Conservation (phyloP, 192 early-diverging fungal species). For the Phlyctochytrium bullatum region DNA sequence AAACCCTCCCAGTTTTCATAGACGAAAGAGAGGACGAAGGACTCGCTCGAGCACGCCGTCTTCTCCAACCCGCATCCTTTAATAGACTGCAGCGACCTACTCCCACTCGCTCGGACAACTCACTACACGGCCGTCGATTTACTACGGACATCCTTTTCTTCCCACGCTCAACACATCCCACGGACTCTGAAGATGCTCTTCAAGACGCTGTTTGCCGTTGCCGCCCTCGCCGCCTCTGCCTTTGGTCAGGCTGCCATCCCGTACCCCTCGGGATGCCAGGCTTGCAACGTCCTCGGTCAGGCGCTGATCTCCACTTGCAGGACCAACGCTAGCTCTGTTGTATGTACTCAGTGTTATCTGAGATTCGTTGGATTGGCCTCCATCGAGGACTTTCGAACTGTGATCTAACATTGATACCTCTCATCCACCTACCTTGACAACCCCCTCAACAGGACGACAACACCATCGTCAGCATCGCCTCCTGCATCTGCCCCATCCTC, state of each 20-base stretch:
- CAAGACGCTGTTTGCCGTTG: too few relatives aligned
- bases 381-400: too few relatives aligned
- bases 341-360: neutral
- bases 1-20: too few relatives aligned
- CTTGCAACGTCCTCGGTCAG: constrained; percentile 10
- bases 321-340: constrained; percentile 9
- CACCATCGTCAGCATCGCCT: constrained; percentile 9
- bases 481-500: constrained; percentile 16
- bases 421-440: neutral
- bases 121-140: too few relatives aligned
- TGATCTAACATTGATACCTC: neutral
- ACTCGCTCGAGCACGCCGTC: too few relatives aligned
- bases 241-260: constrained; percentile 9
- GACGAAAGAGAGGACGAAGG: too few relatives aligned
- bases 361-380: neutral
- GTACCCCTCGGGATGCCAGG: constrained; percentile 15
- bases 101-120: too few relatives aligned
- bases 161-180: too few relatives aligned
- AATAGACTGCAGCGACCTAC: too few relatives aligned
- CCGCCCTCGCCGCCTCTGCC: neutral
- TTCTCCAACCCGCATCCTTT: too few relatives aligned
- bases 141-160: too few relatives aligned
- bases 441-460: constrained; percentile 9
- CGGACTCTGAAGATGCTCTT: too few relatives aligned
- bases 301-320: constrained; percentile 8